These are phyloP conservation scores for Penicillium mononematosum DNA, from an alignment of 495 filamentous ascomycete genomes.

Conservation along the genomic window DNA sequence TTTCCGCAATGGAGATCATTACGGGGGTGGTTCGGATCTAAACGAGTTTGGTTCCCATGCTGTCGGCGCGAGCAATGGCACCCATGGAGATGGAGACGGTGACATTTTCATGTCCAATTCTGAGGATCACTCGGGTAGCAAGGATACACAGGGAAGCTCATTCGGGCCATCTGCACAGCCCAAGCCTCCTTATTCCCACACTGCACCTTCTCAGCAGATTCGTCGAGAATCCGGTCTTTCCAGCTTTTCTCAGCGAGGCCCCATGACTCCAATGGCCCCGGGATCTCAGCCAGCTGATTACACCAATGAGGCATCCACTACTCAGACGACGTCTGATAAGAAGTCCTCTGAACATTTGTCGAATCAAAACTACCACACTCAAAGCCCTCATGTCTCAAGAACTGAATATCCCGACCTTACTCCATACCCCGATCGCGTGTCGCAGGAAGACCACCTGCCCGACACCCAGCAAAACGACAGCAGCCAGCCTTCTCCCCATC, in stretches of 20 bases:
- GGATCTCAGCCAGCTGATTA: conserved; percentile 75
- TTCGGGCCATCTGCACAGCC: conserved; percentile 55
- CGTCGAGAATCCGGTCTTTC: conserved; percentile 49
- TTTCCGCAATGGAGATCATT: conserved; percentile 51
- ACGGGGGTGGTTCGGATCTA: conserved; percentile 48
- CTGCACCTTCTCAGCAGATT: conserved; percentile 53
- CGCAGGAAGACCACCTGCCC: conserved; percentile 47
- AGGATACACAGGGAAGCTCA: conserved; percentile 47
- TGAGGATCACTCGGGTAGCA: conserved; percentile 40
- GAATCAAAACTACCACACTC: conserved; percentile 56
- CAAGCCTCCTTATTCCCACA: conserved; percentile 47
- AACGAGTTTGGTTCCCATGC: conserved; percentile 41
- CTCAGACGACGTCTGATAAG: conserved; percentile 72
- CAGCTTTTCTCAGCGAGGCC: conserved; percentile 66
- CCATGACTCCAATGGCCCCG: conserved; percentile 69
- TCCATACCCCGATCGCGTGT: conserved; percentile 27
- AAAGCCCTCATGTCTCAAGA: conserved; percentile 43
- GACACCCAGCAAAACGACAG: conserved; percentile 46
- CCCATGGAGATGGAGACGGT: conserved; percentile 60
- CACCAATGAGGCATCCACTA: conserved; percentile 81
- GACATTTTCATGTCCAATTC: conserved; percentile 52
- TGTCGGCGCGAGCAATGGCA: conserved; percentile 63
- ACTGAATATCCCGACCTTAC: conserved; percentile 34
- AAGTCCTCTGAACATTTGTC: conserved; percentile 58
- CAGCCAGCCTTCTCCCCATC: conserved; percentile 40